Base-by-base conservation (phyloP, 805 yeast species). In the Metschnikowia corniflorae region DNA sequence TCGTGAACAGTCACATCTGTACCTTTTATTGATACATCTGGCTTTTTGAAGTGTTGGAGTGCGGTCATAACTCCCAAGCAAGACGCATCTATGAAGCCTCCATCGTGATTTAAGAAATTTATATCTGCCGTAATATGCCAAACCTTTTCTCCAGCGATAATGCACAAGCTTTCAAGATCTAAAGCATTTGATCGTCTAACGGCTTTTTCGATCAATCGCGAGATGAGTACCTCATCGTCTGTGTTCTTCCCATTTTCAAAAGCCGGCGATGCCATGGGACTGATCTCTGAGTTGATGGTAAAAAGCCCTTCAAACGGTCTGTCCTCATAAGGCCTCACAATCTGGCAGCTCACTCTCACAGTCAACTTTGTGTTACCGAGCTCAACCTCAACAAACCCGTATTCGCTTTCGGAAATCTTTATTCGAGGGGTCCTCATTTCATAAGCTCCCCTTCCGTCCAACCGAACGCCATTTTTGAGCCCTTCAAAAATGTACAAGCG, bases 241-340 rank as follows among this genome's bases (percentile, higher is more conserved):
- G 83, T 71, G 44, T 77, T 79, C 42, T 72, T 71, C 19, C 80
- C 80, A 49, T 77, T 78, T 50, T 89, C 96, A 57, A 87, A 88
- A 49, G 77, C 71, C 1, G 95, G 82, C 5, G 88, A 80, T 1
- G 96, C 95, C 87, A 91, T 82, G 12, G 97, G 86, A 15, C 88
- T 76, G 28, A 86, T 78, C 53, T 93, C 97, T 2, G 95, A 84
- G 33, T 83, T 77, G 10, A 93, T 88, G 16, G 75, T 69, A 56
- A 93, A 88, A 3, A 84, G 53, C 1, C 98, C 98, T 60, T 93
- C 98, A 56, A 86, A 91, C 0, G 97, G 97, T 37, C 96, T 71
- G 48, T 89, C 95, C 33, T 87, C 95, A 45, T 73, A 82, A 0
- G 98, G 98, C 40, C 77, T 75, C 4, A 77, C 71, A 10, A 93